Evolutionary conservation across 2,329 filamentous ascomycete genomes (phyloP).

Genomic region (Colletotrichum aenigma): DNA sequence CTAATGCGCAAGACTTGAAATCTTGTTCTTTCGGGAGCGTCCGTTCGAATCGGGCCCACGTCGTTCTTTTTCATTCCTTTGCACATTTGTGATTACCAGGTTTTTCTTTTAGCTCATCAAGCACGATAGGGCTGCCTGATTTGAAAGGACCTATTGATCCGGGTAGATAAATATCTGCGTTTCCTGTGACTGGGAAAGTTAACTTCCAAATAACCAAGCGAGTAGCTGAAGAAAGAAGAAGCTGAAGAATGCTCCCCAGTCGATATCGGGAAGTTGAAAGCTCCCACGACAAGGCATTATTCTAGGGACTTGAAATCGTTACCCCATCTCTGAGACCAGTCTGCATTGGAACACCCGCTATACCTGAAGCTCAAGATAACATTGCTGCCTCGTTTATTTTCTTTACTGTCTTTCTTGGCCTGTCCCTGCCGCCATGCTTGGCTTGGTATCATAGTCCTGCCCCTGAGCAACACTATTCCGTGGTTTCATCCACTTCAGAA

Average conservation of each 20-base stretch:
- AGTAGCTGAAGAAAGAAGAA: too few species aligned
- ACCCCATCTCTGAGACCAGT: neutral
- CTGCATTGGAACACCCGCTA: too few species aligned
- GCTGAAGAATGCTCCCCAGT: neutral
- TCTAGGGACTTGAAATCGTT: neutral
- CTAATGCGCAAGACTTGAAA: constrained; percentile 26
- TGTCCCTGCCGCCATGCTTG: neutral
- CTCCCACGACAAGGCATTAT: neutral
- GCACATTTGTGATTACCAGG: neutral
- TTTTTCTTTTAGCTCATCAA: neutral
- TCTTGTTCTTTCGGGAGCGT: constrained; percentile 30
- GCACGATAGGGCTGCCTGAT: neutral
- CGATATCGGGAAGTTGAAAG: neutral
- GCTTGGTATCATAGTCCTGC: neutral
- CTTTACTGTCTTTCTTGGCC: neutral
- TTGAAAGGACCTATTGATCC: neutral
- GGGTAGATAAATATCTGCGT: neutral
- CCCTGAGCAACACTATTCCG: neutral
- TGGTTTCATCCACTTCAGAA: neutral
- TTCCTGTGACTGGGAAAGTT: neutral
- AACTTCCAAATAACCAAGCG: too few species aligned
- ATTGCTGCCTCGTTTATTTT: neutral
- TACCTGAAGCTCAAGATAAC: neutral
- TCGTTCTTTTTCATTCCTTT: constrained; percentile 7
- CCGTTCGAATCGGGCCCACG: constrained; percentile 30